These are phyloP conservation scores for Truncatella angustata DNA, from an alignment of 2,329 filamentous ascomycete genomes.

Conservation along the genomic window DNA sequence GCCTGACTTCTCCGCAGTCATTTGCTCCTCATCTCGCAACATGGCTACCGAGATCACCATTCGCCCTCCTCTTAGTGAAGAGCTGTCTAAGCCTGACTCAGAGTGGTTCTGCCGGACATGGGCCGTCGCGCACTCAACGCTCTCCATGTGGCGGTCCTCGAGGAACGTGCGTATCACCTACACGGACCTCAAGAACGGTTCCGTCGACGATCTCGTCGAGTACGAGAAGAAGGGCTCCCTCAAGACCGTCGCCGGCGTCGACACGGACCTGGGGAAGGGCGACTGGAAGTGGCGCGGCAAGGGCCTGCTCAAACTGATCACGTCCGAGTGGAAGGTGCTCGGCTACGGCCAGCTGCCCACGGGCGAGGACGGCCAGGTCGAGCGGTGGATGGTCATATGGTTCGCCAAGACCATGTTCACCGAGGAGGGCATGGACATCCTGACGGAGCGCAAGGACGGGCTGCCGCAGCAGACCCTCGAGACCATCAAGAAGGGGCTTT, in stretches of 20 bases:
- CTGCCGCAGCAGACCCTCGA: slow-evolving; percentile 55
- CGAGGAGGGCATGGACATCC: slow-evolving; percentile 77
- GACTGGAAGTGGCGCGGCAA: slow-evolving; percentile 77
- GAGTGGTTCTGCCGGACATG: slow-evolving; percentile 66
- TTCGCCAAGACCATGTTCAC: slow-evolving; percentile 84
- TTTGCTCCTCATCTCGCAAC: neutral
- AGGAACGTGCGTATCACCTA: slow-evolving; percentile 82
- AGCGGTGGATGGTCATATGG: slow-evolving; percentile 78
- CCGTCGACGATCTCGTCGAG: slow-evolving; percentile 72
- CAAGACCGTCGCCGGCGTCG: slow-evolving; percentile 64
- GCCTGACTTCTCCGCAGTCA: neutral
- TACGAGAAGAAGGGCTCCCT: slow-evolving; percentile 45
- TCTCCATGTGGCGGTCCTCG: slow-evolving; percentile 76
- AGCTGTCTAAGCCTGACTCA: slow-evolving; percentile 46
- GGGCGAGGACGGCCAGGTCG: slow-evolving; percentile 31
- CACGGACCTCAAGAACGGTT: slow-evolving; percentile 45
- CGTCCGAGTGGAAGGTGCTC: slow-evolving; percentile 77
- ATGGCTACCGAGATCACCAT: slow-evolving; percentile 11
- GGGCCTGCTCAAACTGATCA: slow-evolving; percentile 69
- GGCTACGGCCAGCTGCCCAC: slow-evolving; percentile 63
- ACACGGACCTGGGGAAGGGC: slow-evolving; percentile 42
- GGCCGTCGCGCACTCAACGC: slow-evolving; percentile 73
- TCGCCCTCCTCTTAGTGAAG: slow-evolving; percentile 41
- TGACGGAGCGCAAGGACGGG: slow-evolving; percentile 62
- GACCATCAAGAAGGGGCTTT: slow-evolving; percentile 54